Evolutionary conservation across 1,284 basidiomycete species (phyloP).

Genomic region (Chalciporus sp.): DNA sequence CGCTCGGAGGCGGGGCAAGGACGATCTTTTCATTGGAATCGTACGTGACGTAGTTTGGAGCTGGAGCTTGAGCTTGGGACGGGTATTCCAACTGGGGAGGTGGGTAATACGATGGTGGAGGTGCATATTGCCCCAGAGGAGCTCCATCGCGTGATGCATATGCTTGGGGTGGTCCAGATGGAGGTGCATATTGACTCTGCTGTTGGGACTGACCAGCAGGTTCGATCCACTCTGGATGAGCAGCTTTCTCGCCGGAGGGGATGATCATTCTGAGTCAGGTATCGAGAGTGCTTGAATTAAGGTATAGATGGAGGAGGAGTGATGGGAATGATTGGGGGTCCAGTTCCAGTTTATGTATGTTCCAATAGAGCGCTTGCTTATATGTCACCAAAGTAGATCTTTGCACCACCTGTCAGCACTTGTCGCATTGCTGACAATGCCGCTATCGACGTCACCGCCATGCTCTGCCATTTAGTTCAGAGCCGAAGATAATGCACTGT

Average conservation of each 20-base stretch:
- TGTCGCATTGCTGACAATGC: background rate
- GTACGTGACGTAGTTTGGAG: conserved; percentile 11
- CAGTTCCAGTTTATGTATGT: too few species aligned
- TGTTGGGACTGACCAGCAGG: conserved; percentile 10
- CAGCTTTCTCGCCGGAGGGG: conserved; percentile 27
- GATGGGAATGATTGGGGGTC: background rate
- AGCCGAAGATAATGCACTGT: too few species aligned
- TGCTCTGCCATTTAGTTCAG: background rate
- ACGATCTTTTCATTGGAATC: conserved; percentile 1
- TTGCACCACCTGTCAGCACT: background rate
- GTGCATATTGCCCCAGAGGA: background rate
- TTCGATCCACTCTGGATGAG: conserved; percentile 15
- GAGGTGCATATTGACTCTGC: conserved; percentile 5
- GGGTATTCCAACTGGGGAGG: conserved; percentile 12
- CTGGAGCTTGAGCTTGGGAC: conserved; percentile 14
- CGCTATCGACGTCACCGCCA: background rate
- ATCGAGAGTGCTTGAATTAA: background rate
- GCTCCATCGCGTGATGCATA: conserved; percentile 6
- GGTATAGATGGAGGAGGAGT: background rate
- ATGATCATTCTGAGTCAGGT: conserved; percentile 18
- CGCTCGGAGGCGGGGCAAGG: background rate
- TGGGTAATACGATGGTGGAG: background rate
- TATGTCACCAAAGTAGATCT: too few species aligned
- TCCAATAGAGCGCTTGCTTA: too few species aligned
- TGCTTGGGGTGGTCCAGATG: conserved; percentile 7